phyloP scores from a whole-genome alignment of 129 eudicot genomes.

The Mikania micrantha region DNA sequence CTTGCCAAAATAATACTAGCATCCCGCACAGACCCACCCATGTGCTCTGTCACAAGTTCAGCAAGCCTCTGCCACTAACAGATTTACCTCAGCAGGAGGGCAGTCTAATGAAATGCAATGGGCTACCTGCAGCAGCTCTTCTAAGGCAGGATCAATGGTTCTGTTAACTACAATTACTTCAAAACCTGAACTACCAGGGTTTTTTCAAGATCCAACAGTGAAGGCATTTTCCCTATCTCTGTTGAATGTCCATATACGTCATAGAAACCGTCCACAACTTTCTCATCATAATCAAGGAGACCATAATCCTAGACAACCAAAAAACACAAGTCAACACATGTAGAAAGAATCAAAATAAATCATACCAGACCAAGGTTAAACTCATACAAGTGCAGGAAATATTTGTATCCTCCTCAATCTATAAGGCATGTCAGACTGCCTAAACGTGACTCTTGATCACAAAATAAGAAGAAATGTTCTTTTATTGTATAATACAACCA shows the following conservation, averaged over 20 bases:
- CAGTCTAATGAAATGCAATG: constrained; percentile 77
- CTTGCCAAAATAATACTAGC: constrained; percentile 63
- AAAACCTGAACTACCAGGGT: constrained; percentile 58
- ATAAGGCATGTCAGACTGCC: not conserved
- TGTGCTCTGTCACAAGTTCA: constrained; percentile 86
- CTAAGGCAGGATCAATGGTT: constrained; percentile 72
- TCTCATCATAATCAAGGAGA: constrained; percentile 90
- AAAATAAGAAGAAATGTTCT: not conserved
- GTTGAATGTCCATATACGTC: constrained; percentile 60
- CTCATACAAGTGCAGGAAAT: not conserved
- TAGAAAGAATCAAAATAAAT: not conserved
- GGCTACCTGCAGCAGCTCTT: constrained; percentile 87
- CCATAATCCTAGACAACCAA: constrained; percentile 56
- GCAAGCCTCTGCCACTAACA: constrained; percentile 88
- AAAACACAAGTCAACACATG: not conserved
- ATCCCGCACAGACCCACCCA: constrained; percentile 96
- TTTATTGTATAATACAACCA: not conserved
- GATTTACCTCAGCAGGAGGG: constrained; percentile 49
- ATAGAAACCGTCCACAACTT: constrained; percentile 88
- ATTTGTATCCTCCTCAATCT: not conserved
- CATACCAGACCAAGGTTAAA: constrained; percentile 1
- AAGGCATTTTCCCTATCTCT: constrained; percentile 83
- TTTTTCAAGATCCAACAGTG: constrained; percentile 71
- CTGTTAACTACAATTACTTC: constrained; percentile 78
- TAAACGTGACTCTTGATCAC: not conserved